These are phyloP conservation scores for Schoenoplectus triqueter DNA, from an alignment of 202 grass and related monocot species.

Conservation along the genomic window DNA sequence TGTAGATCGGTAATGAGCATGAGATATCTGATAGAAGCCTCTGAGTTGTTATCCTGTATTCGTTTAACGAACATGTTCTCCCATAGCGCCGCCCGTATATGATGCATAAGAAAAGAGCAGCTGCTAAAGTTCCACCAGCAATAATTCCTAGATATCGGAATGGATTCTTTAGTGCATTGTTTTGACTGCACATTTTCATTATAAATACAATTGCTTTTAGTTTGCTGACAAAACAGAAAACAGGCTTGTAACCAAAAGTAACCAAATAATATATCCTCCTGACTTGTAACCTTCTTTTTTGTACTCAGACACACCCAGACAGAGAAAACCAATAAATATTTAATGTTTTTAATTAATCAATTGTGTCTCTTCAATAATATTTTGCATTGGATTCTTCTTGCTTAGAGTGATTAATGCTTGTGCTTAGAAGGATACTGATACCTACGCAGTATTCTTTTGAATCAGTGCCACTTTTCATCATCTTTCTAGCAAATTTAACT, in stretches of 20 bases:
- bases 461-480: not conserved
- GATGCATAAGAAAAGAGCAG: constrained; percentile 41
- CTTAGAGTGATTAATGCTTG: not conserved
- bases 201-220: not conserved
- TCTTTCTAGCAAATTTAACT: not conserved
- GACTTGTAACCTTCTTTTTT: not conserved
- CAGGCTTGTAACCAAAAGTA: too few species aligned
- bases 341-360: not conserved
- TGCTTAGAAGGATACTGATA: not conserved
- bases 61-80: constrained; percentile 1
- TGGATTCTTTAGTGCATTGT: not conserved
- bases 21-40: constrained; percentile 59
- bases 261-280: too few species aligned
- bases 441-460: not conserved
- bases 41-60: constrained; percentile 40
- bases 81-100: constrained; percentile 16
- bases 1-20: constrained; percentile 70
- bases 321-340: not conserved
- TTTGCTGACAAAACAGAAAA: not conserved
- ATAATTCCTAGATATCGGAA: constrained; percentile 43
- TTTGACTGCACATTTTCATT: not conserved
- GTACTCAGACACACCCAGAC: not conserved
- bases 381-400: not conserved
- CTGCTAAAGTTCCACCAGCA: constrained; percentile 1
- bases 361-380: not conserved